Percentiles rank a stretch among this genome's conserved stretches.
phyloP scores from a whole-genome alignment of 176 grass and related monocot species.

The Tillandsia leiboldiana region DNA sequence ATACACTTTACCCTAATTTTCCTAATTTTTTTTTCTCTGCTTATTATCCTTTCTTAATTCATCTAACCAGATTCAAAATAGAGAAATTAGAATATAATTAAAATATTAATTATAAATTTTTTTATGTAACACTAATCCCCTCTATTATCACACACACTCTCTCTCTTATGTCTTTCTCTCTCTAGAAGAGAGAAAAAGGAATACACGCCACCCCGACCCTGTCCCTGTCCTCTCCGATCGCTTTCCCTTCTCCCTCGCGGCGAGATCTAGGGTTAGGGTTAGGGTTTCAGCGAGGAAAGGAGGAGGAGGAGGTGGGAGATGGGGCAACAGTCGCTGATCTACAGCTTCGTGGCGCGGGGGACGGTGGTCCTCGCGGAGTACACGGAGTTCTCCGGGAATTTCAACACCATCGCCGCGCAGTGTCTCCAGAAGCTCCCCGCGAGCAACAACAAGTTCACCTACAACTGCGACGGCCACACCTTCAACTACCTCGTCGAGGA shows the following conservation, averaged over 20 bases:
- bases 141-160: background rate
- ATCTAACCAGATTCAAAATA: too few relatives aligned
- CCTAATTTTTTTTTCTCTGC: too few relatives aligned
- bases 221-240: background rate
- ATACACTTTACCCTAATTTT: too few relatives aligned
- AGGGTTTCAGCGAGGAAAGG: background rate
- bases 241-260: background rate
- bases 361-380: conserved; percentile 67
- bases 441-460: conserved; percentile 73
- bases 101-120: background rate
- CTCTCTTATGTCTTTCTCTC: background rate
- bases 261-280: background rate
- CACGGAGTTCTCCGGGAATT: conserved; percentile 79
- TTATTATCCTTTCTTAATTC: too few relatives aligned
- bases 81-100: background rate
- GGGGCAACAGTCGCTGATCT: conserved; percentile 51
- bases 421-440: conserved; percentile 72
- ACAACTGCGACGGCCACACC: conserved; percentile 69
- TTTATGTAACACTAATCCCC: background rate
- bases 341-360: conserved; percentile 77
- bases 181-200: background rate
- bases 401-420: conserved; percentile 59
- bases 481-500: conserved; percentile 85
- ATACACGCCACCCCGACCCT: background rate
- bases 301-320: conserved; percentile 14